phyloP scores from a whole-genome alignment of 345 rosid species.

The Anastatica hierochuntica region DNA sequence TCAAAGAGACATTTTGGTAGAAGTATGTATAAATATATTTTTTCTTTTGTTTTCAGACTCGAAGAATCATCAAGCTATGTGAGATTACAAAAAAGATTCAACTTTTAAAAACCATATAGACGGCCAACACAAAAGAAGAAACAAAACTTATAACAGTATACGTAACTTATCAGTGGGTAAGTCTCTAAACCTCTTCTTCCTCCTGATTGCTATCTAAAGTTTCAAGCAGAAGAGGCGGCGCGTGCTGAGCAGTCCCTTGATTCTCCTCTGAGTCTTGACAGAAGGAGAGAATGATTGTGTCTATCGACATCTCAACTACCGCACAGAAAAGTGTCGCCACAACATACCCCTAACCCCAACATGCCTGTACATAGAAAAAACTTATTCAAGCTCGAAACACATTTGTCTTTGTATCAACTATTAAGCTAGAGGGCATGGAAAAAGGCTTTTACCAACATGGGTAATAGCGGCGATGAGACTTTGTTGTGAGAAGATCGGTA shows the following conservation, averaged over 20 bases:
- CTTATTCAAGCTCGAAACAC: conserved; percentile 4
- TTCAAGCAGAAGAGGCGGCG: conserved; percentile 84
- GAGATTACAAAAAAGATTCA: neutral
- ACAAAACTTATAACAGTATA: conserved; percentile 23
- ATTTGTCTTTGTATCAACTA: neutral
- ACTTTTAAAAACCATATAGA: conserved; percentile 9
- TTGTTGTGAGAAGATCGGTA: conserved; percentile 68
- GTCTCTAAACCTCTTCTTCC: conserved; percentile 30
- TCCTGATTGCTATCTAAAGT: conserved; percentile 43
- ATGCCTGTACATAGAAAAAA: conserved; percentile 42
- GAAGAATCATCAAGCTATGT: conserved; percentile 20
- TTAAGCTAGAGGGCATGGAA: neutral
- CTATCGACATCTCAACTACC: conserved; percentile 94
- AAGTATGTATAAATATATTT: conserved; percentile 12
- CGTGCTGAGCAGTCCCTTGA: conserved; percentile 92
- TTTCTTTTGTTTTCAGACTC: conserved; percentile 12
- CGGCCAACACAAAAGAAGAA: conserved; percentile 8
- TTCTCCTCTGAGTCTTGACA: conserved; percentile 98
- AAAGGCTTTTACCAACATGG: conserved; percentile 60
- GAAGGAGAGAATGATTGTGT: conserved; percentile 86
- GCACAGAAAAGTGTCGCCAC: conserved; percentile 95
- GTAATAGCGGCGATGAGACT: conserved; percentile 81
- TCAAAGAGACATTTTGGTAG: conserved; percentile 9
- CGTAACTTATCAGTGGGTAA: conserved; percentile 23
- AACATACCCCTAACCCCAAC: conserved; percentile 86